Evolutionary conservation across 139 green algal genomes (phyloP).

Genomic region (Chlamydomonas incerta): DNA sequence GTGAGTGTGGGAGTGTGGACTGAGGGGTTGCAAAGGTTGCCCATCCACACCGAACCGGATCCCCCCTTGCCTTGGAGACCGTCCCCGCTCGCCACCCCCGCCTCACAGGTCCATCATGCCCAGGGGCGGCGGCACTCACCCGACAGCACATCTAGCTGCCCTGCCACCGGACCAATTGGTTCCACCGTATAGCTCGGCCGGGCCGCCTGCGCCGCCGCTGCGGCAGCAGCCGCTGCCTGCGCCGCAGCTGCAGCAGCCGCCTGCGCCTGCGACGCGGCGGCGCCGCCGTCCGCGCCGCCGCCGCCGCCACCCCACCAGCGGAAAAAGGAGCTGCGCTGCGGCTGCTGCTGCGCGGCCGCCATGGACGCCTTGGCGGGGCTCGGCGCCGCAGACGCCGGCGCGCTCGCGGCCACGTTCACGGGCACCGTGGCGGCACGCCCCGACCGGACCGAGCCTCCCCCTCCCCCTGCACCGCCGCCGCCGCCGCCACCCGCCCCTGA

Average conservation of each 20-base stretch:
- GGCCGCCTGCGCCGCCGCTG: neutral
- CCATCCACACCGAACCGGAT: too few relatives aligned
- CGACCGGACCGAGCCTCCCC: too few relatives aligned
- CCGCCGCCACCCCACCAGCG: neutral
- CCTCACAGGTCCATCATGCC: too few relatives aligned
- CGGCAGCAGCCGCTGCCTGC: neutral
- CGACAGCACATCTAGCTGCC: conserved; percentile 29
- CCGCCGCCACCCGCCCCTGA: too few relatives aligned
- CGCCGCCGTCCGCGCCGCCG: too few relatives aligned
- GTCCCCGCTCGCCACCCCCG: too few relatives aligned
- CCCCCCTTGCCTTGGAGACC: too few relatives aligned
- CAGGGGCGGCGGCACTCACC: too few relatives aligned
- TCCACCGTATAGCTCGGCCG: neutral
- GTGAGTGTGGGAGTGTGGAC: neutral
- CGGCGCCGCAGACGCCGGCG: neutral
- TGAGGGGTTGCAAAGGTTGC: too few relatives aligned
- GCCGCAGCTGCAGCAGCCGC: neutral
- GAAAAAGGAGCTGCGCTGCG: neutral
- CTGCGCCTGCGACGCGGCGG: too few relatives aligned
- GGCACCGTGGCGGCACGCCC: too few relatives aligned
- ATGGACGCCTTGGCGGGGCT: neutral
- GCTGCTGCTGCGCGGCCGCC: neutral
- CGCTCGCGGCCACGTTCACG: neutral
- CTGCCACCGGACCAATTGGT: conserved; percentile 1
- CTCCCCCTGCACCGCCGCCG: too few relatives aligned